Percentiles rank a stretch among this genome's conserved stretches.
phyloP scores from a whole-genome alignment of 2,329 filamentous ascomycete genomes.

The Westerdykella ornata region DNA sequence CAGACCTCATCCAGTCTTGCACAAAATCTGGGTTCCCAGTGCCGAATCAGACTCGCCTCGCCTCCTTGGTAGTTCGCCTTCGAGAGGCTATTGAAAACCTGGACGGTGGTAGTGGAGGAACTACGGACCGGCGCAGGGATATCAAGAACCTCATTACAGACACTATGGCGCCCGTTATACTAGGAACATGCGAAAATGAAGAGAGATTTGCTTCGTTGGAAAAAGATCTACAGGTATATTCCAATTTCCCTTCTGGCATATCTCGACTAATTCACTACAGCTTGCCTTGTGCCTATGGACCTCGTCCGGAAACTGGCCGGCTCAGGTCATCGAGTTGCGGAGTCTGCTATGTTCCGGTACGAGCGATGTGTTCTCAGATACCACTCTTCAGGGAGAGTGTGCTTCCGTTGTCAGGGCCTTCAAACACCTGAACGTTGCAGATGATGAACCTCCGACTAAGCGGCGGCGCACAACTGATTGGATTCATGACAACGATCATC shows the following conservation, averaged over 20 bases:
- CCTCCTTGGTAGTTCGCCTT: conserved; percentile 18
- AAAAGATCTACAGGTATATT: conserved; percentile 30
- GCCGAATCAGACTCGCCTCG: conserved; percentile 20
- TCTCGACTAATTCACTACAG: conserved; percentile 9
- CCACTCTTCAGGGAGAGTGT: conserved; percentile 18
- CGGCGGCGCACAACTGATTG: conserved; percentile 20
- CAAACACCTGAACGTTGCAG: conserved; percentile 11
- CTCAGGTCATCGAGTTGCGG: conserved; percentile 17
- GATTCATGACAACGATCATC: conserved; percentile 9
- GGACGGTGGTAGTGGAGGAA: neutral
- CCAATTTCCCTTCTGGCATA: conserved; percentile 4
- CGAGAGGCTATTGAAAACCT: conserved; percentile 5
- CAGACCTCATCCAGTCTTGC: conserved; percentile 16
- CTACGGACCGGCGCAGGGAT: conserved; percentile 2
- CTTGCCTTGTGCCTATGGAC: conserved; percentile 33
- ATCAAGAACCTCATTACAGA: conserved; percentile 9
- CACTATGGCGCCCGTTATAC: conserved; percentile 13
- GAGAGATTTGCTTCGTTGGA: conserved; percentile 14
- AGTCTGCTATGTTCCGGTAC: conserved; percentile 17
- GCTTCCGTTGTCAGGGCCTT: conserved; percentile 12
- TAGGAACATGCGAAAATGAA: conserved; percentile 15
- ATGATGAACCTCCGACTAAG: conserved; percentile 24
- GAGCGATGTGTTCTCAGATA: conserved; percentile 16
- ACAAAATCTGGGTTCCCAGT: conserved; percentile 11
- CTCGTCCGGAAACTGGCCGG: conserved; percentile 20